phyloP scores from a whole-genome alignment of 2,329 filamentous ascomycete species.

The Colletotrichum filicis region DNA sequence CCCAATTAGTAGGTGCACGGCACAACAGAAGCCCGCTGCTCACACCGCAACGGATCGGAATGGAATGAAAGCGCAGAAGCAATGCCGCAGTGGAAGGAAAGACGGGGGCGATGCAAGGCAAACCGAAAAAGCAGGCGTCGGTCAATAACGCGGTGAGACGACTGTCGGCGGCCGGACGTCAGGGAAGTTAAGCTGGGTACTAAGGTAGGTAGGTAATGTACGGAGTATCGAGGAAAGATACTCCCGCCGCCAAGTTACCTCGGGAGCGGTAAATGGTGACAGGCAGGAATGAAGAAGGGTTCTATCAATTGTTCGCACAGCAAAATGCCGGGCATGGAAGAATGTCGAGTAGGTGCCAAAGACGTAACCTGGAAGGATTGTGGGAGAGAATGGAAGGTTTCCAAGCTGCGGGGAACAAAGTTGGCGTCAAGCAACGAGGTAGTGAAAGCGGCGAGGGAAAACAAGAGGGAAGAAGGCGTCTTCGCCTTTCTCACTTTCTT shows the following conservation, averaged over 20 bases:
- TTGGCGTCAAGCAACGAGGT: neutral
- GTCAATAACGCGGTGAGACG: slow-evolving; percentile 22
- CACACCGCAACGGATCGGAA: slow-evolving; percentile 4
- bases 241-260: too few species aligned
- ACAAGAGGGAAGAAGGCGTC: neutral
- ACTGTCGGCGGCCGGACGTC: slow-evolving; percentile 1
- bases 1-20: neutral
- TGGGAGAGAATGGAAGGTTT: slow-evolving; percentile 5
- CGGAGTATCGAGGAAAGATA: too few species aligned
- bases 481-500: neutral
- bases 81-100: neutral
- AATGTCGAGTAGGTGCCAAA: slow-evolving; percentile 10
- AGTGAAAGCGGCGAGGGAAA: neutral
- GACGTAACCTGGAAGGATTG: neutral
- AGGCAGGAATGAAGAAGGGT: too few species aligned
- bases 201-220: too few species aligned
- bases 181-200: too few species aligned
- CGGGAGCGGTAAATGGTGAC: neutral
- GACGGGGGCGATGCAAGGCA: neutral
- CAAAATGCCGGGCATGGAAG: slow-evolving; percentile 18
- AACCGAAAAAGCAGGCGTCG: slow-evolving; percentile 12
- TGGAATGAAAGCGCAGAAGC: neutral
- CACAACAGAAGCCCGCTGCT: neutral
- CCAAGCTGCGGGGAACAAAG: neutral
- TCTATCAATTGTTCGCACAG: neutral